Conservation (phyloP, 306 rosid species). For the Luffa aegyptiaca region DNA sequence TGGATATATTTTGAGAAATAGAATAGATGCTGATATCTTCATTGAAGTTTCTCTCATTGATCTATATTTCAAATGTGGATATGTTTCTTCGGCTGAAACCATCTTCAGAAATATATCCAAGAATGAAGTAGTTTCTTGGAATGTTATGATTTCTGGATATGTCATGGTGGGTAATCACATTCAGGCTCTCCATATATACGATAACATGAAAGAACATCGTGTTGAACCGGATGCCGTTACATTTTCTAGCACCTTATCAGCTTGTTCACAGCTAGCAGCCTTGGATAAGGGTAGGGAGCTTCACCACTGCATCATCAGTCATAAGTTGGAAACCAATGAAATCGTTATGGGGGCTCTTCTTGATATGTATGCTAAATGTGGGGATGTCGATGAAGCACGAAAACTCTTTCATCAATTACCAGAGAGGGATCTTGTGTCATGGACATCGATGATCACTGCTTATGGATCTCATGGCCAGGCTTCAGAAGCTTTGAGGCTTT, state of each 20-base stretch:
- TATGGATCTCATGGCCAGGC: slow-evolving; percentile 70
- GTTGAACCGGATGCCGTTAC: slow-evolving; percentile 61
- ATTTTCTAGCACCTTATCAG: slow-evolving; percentile 52
- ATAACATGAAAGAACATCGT: slow-evolving; percentile 34
- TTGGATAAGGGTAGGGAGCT: slow-evolving; percentile 69
- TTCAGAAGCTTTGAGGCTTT: slow-evolving; percentile 55
- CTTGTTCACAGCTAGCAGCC: slow-evolving; percentile 70
- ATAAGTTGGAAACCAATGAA: slow-evolving; percentile 35
- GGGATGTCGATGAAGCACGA: slow-evolving; percentile 63
- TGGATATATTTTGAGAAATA: slow-evolving; percentile 47
- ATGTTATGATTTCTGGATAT: slow-evolving; percentile 72
- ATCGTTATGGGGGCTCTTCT: slow-evolving; percentile 76
- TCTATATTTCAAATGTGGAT: slow-evolving; percentile 68
- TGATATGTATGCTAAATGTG: slow-evolving; percentile 87
- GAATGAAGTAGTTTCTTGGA: slow-evolving; percentile 46
- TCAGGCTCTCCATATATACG: slow-evolving; percentile 43
- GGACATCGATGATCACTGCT: slow-evolving; percentile 83
- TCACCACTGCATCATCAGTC: slow-evolving; percentile 38
- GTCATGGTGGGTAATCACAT: slow-evolving; percentile 42
- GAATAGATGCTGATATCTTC: slow-evolving; percentile 40
- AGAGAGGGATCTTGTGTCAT: slow-evolving; percentile 55
- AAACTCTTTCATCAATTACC: slow-evolving; percentile 50
- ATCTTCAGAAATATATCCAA: slow-evolving; percentile 39
- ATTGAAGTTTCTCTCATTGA: slow-evolving; percentile 47
- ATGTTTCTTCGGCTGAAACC: slow-evolving; percentile 39